These are phyloP conservation scores for Epichloe uncinata DNA, from an alignment of 2,329 filamentous ascomycete genomes.

Conservation along the genomic window DNA sequence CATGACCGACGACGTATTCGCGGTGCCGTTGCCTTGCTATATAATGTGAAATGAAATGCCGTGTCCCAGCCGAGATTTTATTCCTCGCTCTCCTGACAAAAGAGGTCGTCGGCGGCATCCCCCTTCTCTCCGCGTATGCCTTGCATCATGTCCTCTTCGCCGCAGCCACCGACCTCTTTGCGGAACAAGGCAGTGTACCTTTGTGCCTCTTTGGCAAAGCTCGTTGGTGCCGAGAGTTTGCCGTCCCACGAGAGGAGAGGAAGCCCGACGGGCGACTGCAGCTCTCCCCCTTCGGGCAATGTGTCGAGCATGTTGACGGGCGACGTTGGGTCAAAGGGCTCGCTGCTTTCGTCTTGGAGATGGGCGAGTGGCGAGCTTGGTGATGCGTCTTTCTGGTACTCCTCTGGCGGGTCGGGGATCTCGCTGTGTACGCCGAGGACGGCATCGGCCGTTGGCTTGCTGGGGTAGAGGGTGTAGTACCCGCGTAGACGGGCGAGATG, in stretches of 20 bases:
- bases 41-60: not conserved
- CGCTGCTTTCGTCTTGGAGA: slow-evolving; percentile 18
- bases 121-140: slow-evolving; percentile 12
- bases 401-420: slow-evolving; percentile 59
- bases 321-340: slow-evolving; percentile 30
- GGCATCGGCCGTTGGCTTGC: slow-evolving; percentile 35
- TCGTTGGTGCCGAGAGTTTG: slow-evolving; percentile 23
- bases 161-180: slow-evolving; percentile 53
- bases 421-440: slow-evolving; percentile 70
- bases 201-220: slow-evolving; percentile 29
- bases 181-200: slow-evolving; percentile 48
- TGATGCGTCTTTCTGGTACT: slow-evolving; percentile 27
- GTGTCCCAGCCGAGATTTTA: not conserved
- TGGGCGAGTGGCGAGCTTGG: slow-evolving; percentile 10
- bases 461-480: slow-evolving; percentile 71
- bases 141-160: slow-evolving; percentile 16
- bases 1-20: too few species aligned
- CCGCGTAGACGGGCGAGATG: slow-evolving; percentile 64
- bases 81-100: slow-evolving; percentile 35
- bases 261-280: slow-evolving; percentile 32
- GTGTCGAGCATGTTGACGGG: slow-evolving; percentile 33
- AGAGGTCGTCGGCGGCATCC: slow-evolving; percentile 48
- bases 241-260: slow-evolving; percentile 56
- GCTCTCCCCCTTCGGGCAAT: slow-evolving; percentile 27
- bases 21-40: too few species aligned